phyloP scores from a whole-genome alignment of 805 yeast species.

The Saccharomycopsis lassenensis region DNA sequence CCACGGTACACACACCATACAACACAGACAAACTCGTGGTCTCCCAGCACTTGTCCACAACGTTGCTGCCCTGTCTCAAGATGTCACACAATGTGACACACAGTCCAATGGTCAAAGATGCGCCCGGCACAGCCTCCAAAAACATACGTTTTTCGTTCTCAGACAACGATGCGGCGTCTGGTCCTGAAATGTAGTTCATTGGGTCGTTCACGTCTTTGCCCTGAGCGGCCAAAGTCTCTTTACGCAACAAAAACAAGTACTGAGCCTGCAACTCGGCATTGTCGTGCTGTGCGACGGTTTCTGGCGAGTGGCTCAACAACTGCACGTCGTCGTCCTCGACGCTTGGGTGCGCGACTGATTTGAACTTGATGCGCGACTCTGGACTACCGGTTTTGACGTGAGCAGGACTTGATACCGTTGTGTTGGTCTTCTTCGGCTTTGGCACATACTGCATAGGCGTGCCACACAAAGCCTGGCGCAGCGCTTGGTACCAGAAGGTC shows the following conservation, averaged over 20 bases:
- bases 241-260: slow-evolving; percentile 9
- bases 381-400: too few species aligned
- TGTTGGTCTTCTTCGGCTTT: neutral
- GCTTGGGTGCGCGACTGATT: too few species aligned
- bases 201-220: neutral
- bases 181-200: neutral
- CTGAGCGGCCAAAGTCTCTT: too few species aligned
- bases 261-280: slow-evolving; percentile 13
- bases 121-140: too few species aligned
- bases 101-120: slow-evolving; percentile 1
- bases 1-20: slow-evolving; percentile 14
- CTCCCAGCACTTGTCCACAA: slow-evolving; percentile 13
- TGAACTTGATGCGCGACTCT: too few species aligned
- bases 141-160: too few species aligned
- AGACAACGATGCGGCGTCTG: too few species aligned
- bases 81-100: slow-evolving; percentile 10
- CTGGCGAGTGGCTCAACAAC: neutral
- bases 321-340: too few species aligned
- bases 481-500: slow-evolving; percentile 17
- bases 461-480: slow-evolving; percentile 15
- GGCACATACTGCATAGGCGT: slow-evolving; percentile 6
- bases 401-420: neutral
- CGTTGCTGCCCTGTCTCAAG: slow-evolving; percentile 9
- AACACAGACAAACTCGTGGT: slow-evolving; percentile 11
- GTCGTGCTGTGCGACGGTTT: neutral